Base-by-base conservation (phyloP, 441 rosid species). In the Populus hybrid region DNA sequence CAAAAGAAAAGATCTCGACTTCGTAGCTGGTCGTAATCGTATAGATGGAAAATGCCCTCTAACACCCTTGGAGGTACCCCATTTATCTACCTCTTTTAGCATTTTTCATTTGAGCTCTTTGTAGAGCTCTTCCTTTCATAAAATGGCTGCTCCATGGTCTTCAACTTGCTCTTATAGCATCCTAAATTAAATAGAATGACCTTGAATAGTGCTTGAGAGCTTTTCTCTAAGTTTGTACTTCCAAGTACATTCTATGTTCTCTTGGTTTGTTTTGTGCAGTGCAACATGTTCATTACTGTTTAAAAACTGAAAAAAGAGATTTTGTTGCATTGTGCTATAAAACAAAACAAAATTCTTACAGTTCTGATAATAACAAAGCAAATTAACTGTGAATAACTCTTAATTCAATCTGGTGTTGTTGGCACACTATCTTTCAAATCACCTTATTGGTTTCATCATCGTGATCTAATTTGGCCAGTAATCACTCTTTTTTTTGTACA, bases 1-100 rank as follows among this genome's bases (percentile, higher is more conserved):
- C 77, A 92, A 92, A 89, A 86, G 86, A 81, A 89, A 85, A 81
- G 95, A 88, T 76, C 90, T 89, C 74, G 80, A 85, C 71, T 86
- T 89, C 32, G 42, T 75, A 79, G 94, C 99, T 67, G 93, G 93
- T 61, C 89, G 89, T 73, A 93, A 92, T 85, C 91, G 99, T n/a
- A 80, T 93, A 12, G 84, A 87, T 73, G 99, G 99, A 80, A 92
- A 95, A 85, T 95, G 99, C 71, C 99, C 99, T 68, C 88, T 95
- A 73, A 92, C 98, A 30, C 99, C 99, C 1, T 82, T 93, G 85
- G 98, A 93, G 97, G 99, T 95, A 88, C 73, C 72, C 82, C 59
- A 21, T 70, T 70, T 63, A n/a, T 75, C 57, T 68, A 14, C 50
- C 42, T 34, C 21, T 80, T 57, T 8, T 74, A 21, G 79, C 80